phyloP scores from a whole-genome alignment of 2,329 filamentous ascomycete species.

The Claviceps purpurea region DNA sequence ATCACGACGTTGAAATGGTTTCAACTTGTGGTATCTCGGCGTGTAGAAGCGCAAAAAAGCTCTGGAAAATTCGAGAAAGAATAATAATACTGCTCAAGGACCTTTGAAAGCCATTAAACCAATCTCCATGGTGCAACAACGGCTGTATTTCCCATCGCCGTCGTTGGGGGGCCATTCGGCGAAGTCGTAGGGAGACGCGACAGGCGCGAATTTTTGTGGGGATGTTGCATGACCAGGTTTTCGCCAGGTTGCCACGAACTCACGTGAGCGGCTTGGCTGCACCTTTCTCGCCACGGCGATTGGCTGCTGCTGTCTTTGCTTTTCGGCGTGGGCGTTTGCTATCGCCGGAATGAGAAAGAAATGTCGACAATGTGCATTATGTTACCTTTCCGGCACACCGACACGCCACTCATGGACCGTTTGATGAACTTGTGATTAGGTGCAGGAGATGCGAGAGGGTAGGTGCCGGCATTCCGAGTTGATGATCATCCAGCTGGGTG shows the following conservation, averaged over 20 bases:
- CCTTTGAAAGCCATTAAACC: slow-evolving; percentile 6
- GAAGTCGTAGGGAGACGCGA: slow-evolving; percentile 31
- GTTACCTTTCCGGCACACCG: no score
- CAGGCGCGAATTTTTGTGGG: slow-evolving; percentile 25
- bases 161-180: slow-evolving; percentile 23
- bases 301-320: background rate
- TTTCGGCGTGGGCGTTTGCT: background rate
- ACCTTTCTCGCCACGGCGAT: background rate
- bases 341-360: no score
- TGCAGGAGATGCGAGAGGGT: no score
- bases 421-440: no score
- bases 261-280: slow-evolving; percentile 23
- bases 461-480: no score
- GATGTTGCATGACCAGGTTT: slow-evolving; percentile 16
- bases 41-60: slow-evolving; percentile 9
- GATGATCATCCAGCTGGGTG: no score
- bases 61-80: slow-evolving; percentile 12
- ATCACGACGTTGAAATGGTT: slow-evolving; percentile 5
- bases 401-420: no score
- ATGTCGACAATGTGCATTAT: no score
- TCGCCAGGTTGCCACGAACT: slow-evolving; percentile 29
- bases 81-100: background rate
- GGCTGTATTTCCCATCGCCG: slow-evolving; percentile 6
- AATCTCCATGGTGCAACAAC: slow-evolving; percentile 16
- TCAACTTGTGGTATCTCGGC: slow-evolving; percentile 9